phyloP scores from a whole-genome alignment of 257 asterid species.

The Penstemon barbatus region DNA sequence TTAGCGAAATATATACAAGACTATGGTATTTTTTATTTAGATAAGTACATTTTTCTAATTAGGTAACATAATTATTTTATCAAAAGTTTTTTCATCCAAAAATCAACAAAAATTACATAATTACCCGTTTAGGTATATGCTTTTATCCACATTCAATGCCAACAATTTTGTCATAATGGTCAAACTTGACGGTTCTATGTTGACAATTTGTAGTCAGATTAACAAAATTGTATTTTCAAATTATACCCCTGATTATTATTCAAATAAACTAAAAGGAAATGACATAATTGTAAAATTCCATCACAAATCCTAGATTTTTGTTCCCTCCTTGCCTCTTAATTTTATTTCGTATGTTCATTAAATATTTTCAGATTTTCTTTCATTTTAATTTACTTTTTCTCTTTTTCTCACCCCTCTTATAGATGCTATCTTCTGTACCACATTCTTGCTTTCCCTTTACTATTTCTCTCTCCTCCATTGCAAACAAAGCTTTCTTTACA shows the following conservation, averaged over 20 bases:
- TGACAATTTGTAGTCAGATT: background rate
- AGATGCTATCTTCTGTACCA: constrained; percentile 39
- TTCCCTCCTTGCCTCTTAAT: constrained; percentile 24
- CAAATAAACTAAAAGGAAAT: background rate
- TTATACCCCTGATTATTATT: background rate
- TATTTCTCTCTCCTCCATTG: constrained; percentile 65
- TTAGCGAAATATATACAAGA: too few relatives aligned
- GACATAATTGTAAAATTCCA: constrained; percentile 20
- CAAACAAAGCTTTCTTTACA: constrained; percentile 57
- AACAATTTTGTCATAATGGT: constrained; percentile 25
- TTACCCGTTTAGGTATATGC: background rate
- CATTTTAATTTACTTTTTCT: constrained; percentile 18
- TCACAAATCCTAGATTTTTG: constrained; percentile 34
- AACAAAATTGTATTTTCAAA: background rate
- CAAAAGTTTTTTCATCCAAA: constrained; percentile 9
- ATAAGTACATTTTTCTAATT: too few relatives aligned
- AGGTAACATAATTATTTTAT: background rate
- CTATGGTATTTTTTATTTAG: too few relatives aligned
- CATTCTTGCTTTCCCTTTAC: constrained; percentile 50
- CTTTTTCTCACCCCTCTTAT: constrained; percentile 31
- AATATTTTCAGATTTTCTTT: constrained; percentile 8
- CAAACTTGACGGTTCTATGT: constrained; percentile 27
- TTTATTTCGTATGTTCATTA: constrained; percentile 15
- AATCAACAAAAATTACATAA: background rate
- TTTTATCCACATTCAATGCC: constrained; percentile 33